These are phyloP conservation scores for Comarum palustre DNA, from an alignment of 306 rosid genomes.

Conservation along the genomic window DNA sequence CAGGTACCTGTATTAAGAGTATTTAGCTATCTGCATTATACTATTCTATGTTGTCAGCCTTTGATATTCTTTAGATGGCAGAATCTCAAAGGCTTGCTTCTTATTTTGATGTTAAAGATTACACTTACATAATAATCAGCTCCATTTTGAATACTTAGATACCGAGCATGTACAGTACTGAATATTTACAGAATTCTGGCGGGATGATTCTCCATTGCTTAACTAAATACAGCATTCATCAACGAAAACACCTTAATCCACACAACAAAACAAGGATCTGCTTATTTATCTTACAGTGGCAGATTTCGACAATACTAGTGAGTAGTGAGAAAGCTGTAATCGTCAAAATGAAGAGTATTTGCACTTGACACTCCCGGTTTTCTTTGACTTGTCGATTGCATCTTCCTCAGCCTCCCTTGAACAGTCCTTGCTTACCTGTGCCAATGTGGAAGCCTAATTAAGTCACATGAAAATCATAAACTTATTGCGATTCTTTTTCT, in stretches of 20 bases:
- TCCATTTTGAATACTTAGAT: neutral
- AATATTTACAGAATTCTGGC: neutral
- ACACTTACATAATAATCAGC: neutral
- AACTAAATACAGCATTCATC: neutral
- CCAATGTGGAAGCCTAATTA: conserved; percentile 20
- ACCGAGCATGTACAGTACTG: neutral
- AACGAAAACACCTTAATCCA: neutral
- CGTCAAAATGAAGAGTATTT: conserved; percentile 9
- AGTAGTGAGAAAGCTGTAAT: neutral
- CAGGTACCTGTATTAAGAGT: too few species aligned
- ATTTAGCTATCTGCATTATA: too few species aligned
- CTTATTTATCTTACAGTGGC: conserved; percentile 14
- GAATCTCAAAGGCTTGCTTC: neutral
- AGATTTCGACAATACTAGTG: neutral
- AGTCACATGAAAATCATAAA: neutral
- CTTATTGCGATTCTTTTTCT: neutral
- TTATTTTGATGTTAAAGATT: neutral
- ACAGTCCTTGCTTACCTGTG: conserved; percentile 46
- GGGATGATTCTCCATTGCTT: neutral
- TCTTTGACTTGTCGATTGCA: conserved; percentile 37
- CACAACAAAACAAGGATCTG: neutral
- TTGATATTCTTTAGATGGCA: neutral
- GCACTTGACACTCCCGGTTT: conserved; percentile 29
- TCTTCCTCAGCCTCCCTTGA: conserved; percentile 35
- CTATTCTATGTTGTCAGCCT: too few species aligned